These are phyloP conservation scores for Elaeis oleifera DNA, from an alignment of 202 grass and related monocot genomes.

Conservation along the genomic window DNA sequence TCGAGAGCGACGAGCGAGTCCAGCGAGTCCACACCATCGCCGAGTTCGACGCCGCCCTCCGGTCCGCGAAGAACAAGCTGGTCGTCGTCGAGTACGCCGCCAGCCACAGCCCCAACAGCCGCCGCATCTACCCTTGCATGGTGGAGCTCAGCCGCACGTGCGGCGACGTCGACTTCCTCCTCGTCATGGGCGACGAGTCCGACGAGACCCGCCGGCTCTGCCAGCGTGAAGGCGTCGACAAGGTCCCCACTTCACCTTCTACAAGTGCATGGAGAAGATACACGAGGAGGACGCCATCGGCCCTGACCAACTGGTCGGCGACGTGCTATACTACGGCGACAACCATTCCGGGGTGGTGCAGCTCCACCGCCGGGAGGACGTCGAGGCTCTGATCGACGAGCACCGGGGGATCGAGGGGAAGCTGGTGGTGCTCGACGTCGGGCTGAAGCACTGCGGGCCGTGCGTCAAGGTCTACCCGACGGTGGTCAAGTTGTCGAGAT, in stretches of 20 bases:
- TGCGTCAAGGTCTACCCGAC: constrained; percentile 95
- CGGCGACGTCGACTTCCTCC: constrained; percentile 80
- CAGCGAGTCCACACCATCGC: constrained; percentile 50
- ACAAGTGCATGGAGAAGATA: constrained; percentile 78
- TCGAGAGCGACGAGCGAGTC: constrained; percentile 39
- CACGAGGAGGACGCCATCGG: constrained; percentile 96
- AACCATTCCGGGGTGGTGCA: constrained; percentile 74
- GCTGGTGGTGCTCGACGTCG: constrained; percentile 87
- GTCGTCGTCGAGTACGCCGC: constrained; percentile 91
- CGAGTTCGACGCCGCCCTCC: constrained; percentile 72
- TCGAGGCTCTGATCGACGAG: constrained; percentile 53
- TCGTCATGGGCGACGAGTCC: constrained; percentile 93
- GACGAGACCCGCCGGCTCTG: constrained; percentile 50
- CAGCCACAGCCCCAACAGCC: constrained; percentile 56
- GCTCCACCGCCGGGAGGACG: constrained; percentile 49
- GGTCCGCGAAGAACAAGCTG: constrained; percentile 57
- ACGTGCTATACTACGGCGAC: constrained; percentile 95
- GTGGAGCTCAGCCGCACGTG: constrained; percentile 83
- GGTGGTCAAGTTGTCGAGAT: constrained; percentile 63
- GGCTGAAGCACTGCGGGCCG: constrained; percentile 87
- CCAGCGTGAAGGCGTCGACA: constrained; percentile 50
- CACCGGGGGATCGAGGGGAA: constrained; percentile 49
- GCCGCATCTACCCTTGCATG: constrained; percentile 68
- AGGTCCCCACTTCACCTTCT: constrained; percentile 83
- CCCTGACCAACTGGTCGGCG: constrained; percentile 61